phyloP scores from a whole-genome alignment of 805 yeast genomes.

The Yarrowia keelungensis region DNA sequence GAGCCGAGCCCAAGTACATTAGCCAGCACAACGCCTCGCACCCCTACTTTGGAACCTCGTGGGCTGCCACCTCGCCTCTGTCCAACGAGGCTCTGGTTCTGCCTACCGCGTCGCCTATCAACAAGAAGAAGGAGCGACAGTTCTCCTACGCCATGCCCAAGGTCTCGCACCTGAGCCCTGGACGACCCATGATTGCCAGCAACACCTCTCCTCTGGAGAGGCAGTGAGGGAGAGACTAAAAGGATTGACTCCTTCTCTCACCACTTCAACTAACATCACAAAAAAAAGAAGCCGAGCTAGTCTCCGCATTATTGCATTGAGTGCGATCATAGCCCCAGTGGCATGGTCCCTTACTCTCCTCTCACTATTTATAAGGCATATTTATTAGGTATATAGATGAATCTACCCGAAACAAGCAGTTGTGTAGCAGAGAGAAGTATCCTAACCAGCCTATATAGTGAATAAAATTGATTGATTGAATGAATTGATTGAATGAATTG shows the following conservation, averaged over 20 bases:
- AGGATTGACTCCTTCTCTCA: conserved; percentile 2
- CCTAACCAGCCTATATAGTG: too few species aligned
- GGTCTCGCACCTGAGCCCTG: conserved; percentile 31
- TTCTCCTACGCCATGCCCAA: conserved; percentile 39
- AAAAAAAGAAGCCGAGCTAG: conserved; percentile 32
- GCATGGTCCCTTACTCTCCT: conserved; percentile 31
- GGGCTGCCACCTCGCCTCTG: conserved; percentile 30
- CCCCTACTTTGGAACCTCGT: conserved; percentile 35
- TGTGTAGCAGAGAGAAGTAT: too few species aligned
- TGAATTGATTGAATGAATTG: too few species aligned
- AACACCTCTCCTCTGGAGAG: conserved; percentile 37
- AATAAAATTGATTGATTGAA: too few species aligned
- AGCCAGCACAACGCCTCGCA: conserved; percentile 31
- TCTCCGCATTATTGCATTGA: conserved; percentile 33
- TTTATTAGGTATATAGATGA: conserved; percentile 32
- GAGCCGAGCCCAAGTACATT: conserved; percentile 31
- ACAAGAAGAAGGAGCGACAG: conserved; percentile 39
- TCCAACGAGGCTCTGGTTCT: conserved; percentile 37
- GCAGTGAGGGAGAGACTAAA: conserved; percentile 15
- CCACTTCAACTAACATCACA: background rate
- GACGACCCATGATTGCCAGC: conserved; percentile 28
- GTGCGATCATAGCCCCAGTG: background rate
- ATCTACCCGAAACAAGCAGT: background rate
- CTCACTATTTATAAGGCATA: conserved; percentile 38
- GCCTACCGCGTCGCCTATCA: conserved; percentile 32